Evolutionary conservation across 176 grass and related monocot species (phyloP).

Genomic region (Carex littledalei): DNA sequence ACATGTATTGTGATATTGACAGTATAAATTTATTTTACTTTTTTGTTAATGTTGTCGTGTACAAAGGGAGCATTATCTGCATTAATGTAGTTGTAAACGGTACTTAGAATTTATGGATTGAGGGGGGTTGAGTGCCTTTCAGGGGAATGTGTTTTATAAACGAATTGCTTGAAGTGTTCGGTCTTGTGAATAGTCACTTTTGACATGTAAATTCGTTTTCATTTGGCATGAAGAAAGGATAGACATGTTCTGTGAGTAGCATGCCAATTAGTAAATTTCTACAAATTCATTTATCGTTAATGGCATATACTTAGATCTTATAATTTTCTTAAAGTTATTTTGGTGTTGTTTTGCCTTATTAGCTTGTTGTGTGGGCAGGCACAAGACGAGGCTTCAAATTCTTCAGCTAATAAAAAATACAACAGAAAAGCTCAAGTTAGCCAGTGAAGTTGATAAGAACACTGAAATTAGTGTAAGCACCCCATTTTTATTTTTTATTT

Average conservation of each 20-base stretch:
- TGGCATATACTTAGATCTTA: background rate
- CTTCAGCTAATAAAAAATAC: constrained; percentile 71
- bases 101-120: background rate
- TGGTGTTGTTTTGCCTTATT: background rate
- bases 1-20: background rate
- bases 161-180: background rate
- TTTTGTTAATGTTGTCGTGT: background rate
- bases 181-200: background rate
- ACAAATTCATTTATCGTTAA: background rate
- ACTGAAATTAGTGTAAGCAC: constrained; percentile 57
- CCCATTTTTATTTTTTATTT: constrained; percentile 16
- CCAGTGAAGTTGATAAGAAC: constrained; percentile 57
- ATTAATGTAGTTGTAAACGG: background rate
- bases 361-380: constrained; percentile 35
- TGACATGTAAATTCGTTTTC: background rate
- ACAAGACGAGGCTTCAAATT: constrained; percentile 63
- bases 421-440: constrained; percentile 63
- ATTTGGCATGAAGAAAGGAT: background rate
- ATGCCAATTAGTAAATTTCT: background rate
- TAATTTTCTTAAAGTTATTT: background rate
- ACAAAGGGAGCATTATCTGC: background rate
- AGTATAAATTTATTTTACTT: background rate
- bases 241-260: background rate
- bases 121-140: background rate
- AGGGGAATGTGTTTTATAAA: background rate